Conservation (phyloP, 2,329 filamentous ascomycete genomes). For the Drechslerella coelobrocha region DNA sequence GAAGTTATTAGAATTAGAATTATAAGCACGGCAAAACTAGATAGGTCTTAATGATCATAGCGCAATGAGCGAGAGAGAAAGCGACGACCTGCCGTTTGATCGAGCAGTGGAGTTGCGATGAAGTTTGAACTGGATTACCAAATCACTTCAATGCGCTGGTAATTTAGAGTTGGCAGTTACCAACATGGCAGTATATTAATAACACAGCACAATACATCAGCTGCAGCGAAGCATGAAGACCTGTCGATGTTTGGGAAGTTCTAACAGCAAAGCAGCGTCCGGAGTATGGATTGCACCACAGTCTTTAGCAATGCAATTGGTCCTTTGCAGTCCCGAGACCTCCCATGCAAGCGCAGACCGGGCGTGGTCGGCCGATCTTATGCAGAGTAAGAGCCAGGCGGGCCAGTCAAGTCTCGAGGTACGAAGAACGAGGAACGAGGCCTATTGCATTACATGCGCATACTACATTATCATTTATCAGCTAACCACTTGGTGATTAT, state of each 20-base stretch:
- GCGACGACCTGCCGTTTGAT: too few species aligned
- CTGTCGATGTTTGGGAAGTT: too few species aligned
- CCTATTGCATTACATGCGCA: background rate
- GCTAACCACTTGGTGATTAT: background rate
- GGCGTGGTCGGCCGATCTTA: constrained; percentile 23
- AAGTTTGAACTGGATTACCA: background rate
- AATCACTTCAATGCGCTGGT: background rate
- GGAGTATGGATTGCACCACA: too few species aligned
- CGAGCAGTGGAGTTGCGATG: background rate
- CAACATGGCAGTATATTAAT: constrained; percentile 3
- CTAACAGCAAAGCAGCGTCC: too few species aligned
- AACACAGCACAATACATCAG: background rate
- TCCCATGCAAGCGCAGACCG: constrained; percentile 11
- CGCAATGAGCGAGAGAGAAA: too few species aligned
- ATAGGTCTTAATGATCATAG: too few species aligned
- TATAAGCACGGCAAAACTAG: background rate
- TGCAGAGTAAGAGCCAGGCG: constrained; percentile 10
- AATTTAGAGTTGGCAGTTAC: background rate
- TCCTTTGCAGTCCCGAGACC: constrained; percentile 16
- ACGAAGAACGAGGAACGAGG: background rate
- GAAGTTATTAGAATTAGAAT: background rate
- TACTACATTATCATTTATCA: background rate
- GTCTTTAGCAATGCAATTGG: too few species aligned
- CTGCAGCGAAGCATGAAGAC: background rate
- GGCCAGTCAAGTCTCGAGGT: background rate